These are phyloP conservation scores for Puccinia novopanici DNA, from an alignment of 1,284 basidiomycete genomes.

Conservation along the genomic window DNA sequence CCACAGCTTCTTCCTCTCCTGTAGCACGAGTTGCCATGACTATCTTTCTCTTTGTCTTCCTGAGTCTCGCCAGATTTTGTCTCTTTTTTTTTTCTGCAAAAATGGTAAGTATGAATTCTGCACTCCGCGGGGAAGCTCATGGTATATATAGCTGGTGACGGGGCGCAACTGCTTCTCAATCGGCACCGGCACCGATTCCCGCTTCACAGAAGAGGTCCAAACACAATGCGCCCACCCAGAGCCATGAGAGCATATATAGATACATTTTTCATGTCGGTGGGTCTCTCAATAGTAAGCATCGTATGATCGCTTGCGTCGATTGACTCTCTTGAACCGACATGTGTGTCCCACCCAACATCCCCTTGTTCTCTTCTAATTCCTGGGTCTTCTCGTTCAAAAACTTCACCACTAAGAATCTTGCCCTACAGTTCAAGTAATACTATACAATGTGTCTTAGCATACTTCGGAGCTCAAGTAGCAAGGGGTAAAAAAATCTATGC, in stretches of 20 bases:
- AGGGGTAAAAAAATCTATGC: not conserved
- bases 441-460: not conserved
- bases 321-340: not conserved
- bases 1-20: not conserved
- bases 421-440: not conserved
- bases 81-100: not conserved
- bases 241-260: not conserved
- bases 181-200: slow-evolving; percentile 15
- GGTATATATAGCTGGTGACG: not conserved
- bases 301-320: not conserved
- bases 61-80: not conserved
- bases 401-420: too few species aligned
- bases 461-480: not conserved
- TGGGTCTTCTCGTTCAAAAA: not conserved
- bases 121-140: slow-evolving; percentile 19
- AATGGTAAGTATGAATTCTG: not conserved
- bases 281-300: not conserved
- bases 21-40: slow-evolving; percentile 2
- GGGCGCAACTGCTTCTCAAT: not conserved
- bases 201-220: not conserved
- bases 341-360: not conserved
- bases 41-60: not conserved
- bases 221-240: slow-evolving; percentile 13
- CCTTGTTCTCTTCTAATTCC: not conserved
- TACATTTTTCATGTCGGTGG: not conserved